Conservation (phyloP, 164 flowering plant species). For the Nymphaea colorata region DNA sequence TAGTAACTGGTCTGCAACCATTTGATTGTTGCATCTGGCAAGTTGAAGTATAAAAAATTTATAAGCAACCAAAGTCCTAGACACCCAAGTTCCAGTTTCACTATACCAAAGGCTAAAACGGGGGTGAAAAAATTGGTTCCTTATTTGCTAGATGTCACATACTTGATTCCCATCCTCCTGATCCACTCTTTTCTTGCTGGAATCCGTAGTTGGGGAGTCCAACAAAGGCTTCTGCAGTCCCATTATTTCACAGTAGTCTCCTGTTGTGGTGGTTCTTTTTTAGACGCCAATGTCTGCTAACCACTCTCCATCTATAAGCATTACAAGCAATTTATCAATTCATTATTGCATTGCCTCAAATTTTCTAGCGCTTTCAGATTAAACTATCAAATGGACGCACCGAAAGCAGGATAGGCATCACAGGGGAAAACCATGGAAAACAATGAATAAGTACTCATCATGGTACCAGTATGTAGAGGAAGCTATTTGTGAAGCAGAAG, state of each 20-base stretch:
- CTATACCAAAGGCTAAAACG: not conserved
- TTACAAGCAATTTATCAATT: too few relatives aligned
- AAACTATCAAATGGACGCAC: not conserved
- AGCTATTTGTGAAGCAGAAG: too few relatives aligned
- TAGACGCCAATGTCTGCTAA: not conserved
- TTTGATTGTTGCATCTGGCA: constrained; percentile 25
- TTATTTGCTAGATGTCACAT: not conserved
- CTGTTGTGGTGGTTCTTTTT: not conserved
- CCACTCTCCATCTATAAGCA: not conserved
- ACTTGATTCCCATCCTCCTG: not conserved
- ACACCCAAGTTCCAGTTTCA: not conserved
- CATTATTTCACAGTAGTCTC: not conserved
- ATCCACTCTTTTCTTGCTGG: not conserved
- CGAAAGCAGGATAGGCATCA: too few relatives aligned
- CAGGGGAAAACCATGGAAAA: too few relatives aligned
- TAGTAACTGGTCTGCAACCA: constrained; percentile 15
- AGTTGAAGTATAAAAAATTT: not conserved
- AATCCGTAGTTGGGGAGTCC: not conserved
- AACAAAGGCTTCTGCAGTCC: not conserved
- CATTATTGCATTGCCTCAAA: not conserved
- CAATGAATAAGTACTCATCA: too few relatives aligned
- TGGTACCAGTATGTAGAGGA: too few relatives aligned
- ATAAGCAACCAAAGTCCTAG: not conserved
- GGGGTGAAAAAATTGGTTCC: not conserved
- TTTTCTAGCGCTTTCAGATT: not conserved